Evolutionary conservation across 148 eudicot species (phyloP).

Genomic region (Cornus florida): DNA sequence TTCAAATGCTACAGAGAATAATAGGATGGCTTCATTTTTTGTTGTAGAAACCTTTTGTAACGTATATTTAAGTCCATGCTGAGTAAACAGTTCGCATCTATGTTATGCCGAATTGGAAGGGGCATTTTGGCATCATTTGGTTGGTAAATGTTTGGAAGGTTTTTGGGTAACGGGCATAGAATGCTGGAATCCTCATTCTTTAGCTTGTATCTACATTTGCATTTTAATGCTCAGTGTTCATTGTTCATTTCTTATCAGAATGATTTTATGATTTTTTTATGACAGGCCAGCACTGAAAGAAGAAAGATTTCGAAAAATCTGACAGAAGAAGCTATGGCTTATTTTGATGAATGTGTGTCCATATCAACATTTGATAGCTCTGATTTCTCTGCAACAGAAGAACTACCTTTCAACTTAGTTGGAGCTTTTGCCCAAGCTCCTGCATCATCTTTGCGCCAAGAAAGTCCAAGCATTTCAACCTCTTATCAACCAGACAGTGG

Average conservation of each 20-base stretch:
- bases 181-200: neutral
- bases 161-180: neutral
- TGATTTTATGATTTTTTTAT: neutral
- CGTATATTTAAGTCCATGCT: too few species aligned
- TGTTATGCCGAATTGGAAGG: too few species aligned
- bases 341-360: constrained; percentile 97
- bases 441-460: constrained; percentile 25
- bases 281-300: constrained; percentile 82
- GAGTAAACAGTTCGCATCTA: too few species aligned
- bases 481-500: constrained; percentile 16
- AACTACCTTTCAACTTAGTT: constrained; percentile 43
- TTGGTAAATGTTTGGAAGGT: neutral
- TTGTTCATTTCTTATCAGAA: neutral
- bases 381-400: constrained; percentile 94
- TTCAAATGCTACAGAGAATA: too few species aligned
- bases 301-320: constrained; percentile 72
- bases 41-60: too few species aligned
- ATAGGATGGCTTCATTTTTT: too few species aligned
- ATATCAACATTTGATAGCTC: constrained; percentile 96
- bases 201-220: neutral
- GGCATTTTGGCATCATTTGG: too few species aligned
- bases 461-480: constrained; percentile 21
- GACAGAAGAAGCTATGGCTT: constrained; percentile 91
- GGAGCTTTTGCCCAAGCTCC: constrained; percentile 23
- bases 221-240: neutral